Conservation (phyloP, 257 asterid species). For the Paraleonurus japonicus region DNA sequence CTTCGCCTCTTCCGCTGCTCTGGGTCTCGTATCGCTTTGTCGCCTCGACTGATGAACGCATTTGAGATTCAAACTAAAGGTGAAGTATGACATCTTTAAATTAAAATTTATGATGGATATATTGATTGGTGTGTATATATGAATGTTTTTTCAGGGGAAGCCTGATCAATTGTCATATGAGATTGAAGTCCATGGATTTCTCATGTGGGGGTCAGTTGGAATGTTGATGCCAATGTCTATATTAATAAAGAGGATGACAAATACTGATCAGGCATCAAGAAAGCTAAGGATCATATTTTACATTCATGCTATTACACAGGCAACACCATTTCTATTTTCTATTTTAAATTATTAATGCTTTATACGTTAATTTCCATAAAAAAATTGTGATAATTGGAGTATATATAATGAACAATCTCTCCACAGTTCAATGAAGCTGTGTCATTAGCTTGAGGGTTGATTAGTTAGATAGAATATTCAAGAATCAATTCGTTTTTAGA, state of each 20-base stretch:
- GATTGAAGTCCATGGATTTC: constrained; percentile 73
- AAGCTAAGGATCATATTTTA: constrained; percentile 58
- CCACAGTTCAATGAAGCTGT: not conserved
- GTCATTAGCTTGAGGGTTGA: constrained; percentile 19
- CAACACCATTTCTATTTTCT: constrained; percentile 14
- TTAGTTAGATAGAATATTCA: too few relatives aligned
- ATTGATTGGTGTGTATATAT: not conserved
- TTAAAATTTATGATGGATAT: not conserved
- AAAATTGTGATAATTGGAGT: too few relatives aligned
- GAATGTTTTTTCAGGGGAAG: constrained; percentile 38
- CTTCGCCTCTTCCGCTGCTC: not conserved
- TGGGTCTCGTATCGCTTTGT: constrained; percentile 33
- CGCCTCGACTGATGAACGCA: constrained; percentile 31
- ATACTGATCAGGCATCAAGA: constrained; percentile 37
- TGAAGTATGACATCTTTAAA: not conserved
- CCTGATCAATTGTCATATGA: constrained; percentile 45
- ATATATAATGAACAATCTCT: constrained; percentile 25
- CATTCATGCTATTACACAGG: constrained; percentile 65
- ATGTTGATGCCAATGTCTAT: constrained; percentile 67
- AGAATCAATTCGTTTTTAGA: too few relatives aligned
- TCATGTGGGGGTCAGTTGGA: constrained; percentile 86
- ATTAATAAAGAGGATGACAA: constrained; percentile 61
- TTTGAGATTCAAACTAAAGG: constrained; percentile 32
- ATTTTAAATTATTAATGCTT: too few relatives aligned
- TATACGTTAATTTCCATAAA: not conserved